Base-by-base conservation (phyloP, 768 basidiomycete species). In the Scleroderma citrinum region DNA sequence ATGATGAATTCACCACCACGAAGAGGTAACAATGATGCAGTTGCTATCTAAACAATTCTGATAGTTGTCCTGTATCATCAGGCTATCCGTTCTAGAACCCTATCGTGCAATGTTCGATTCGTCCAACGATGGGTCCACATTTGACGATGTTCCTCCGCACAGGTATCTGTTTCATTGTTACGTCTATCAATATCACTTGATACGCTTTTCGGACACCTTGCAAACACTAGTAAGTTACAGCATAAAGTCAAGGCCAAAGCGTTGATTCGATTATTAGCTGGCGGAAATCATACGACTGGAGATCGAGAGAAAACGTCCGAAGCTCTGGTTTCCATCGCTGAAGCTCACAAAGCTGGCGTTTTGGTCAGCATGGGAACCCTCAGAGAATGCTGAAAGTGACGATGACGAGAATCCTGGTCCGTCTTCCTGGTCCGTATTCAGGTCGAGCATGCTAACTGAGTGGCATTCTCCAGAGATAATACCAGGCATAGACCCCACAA, bases 131-230 rank as follows among this genome's bases (percentile, higher is more conserved):
- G 45, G 52, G 14, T 52, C 47, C 24, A 48, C 56, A 46, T 60
- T 64, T 13, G 52, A 65, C n/a, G 74, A 76, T 7, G 65, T 73
- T 12, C 80, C 78, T 1, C 77, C 81, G 0, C 86, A 88, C 63
- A 77, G 81, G 35, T 80, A 82, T 59, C 68, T 90, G 7, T 90
- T 90, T 56, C 70, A 86, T 48, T 85, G 82, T 44, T 89, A 83
- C 56, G 76, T 85, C 24, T 88, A 85, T 60, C 84, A 90, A 52
- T 76, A 70, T 47, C 76, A 77, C 50, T 55, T 73, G 44, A 70
- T 74, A 59, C 64, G 60, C 12, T 73, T 76, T 52, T 59, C 67
- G 3, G 48, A 52, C 8, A 52, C 59, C 11, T 48, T 74, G 5
- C 53, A 60, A n/a, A 64, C 64, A 7, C 44, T 69, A 49, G 76